These are phyloP conservation scores for Sugiyamaella castrensis DNA, from an alignment of 1,139 yeast genomes.

Conservation along the genomic window DNA sequence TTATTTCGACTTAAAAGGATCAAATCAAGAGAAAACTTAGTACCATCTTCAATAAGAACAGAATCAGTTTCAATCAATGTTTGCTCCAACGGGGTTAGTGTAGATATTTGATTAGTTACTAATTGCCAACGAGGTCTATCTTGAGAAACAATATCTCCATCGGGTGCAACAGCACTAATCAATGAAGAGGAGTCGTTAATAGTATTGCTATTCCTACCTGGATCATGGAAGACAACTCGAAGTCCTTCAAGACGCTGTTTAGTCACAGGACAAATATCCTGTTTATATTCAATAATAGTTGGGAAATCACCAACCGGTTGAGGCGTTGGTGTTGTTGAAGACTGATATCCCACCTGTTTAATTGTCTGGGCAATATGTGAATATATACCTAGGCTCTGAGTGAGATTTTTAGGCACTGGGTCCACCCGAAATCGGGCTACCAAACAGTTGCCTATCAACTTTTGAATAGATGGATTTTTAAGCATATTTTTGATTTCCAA, in stretches of 20 bases:
- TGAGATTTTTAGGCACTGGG: constrained; percentile 32
- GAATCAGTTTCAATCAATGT: constrained; percentile 7
- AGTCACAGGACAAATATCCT: constrained; percentile 36
- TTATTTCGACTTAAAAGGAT: constrained; percentile 17
- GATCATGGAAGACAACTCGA: constrained; percentile 33
- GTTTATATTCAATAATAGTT: constrained; percentile 33
- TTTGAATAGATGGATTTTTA: constrained; percentile 18
- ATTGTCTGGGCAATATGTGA: constrained; percentile 21
- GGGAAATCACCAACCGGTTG: constrained; percentile 18
- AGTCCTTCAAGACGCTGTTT: constrained; percentile 31
- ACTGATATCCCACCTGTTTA: background rate
- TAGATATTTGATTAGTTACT: background rate
- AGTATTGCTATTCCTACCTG: constrained; percentile 2
- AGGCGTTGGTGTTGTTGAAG: background rate
- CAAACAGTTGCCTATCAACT: constrained; percentile 27
- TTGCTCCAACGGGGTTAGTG: constrained; percentile 18
- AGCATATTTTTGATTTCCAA: constrained; percentile 8
- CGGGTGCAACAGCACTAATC: background rate
- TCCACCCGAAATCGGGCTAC: constrained; percentile 30
- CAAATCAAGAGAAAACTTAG: constrained; percentile 13
- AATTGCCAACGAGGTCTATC: constrained; percentile 4
- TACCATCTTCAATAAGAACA: constrained; percentile 10
- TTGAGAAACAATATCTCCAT: constrained; percentile 15
- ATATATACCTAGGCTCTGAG: constrained; percentile 32
- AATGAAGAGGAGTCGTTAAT: background rate